A percentile compares a stretch with the other conserved stretches of the same genome.
Evolutionary conservation across 805 yeast genomes (phyloP).

Genomic region (Zygosaccharomyces bisporus): DNA sequence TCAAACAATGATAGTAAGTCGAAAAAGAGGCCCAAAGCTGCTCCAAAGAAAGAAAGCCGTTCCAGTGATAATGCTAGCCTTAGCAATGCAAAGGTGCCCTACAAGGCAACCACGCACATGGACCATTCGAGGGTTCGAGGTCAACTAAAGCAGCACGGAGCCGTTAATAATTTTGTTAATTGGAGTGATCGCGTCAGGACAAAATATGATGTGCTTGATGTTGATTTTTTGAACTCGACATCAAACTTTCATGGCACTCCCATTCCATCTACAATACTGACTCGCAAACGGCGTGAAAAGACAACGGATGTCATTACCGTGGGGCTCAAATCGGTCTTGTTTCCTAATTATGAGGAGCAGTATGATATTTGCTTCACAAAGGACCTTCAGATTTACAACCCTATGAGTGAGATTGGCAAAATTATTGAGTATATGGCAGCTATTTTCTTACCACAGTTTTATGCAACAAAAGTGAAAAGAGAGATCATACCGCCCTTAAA

Average conservation of each 20-base stretch:
- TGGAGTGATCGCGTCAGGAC: conserved; percentile 15
- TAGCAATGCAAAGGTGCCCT: not conserved
- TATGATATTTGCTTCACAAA: conserved; percentile 25
- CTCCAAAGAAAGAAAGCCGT: not conserved
- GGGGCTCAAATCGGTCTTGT: conserved; percentile 23
- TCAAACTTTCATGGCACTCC: conserved; percentile 9
- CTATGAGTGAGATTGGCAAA: conserved; percentile 36
- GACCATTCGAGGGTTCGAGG: conserved; percentile 3
- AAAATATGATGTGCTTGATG: conserved; percentile 21
- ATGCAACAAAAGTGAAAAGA: conserved; percentile 9
- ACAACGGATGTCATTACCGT: conserved; percentile 11
- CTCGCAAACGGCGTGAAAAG: conserved; percentile 12
- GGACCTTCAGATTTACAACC: conserved; percentile 23
- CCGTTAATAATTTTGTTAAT: conserved; percentile 14
- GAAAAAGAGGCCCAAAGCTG: not conserved
- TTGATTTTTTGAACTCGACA: conserved; percentile 11
- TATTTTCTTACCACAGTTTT: conserved; percentile 25
- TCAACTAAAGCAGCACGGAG: conserved; percentile 2
- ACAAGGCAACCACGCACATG: not conserved
- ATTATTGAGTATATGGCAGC: conserved; percentile 27
- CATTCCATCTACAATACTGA: conserved; percentile 16
- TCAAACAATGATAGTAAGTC: not conserved
- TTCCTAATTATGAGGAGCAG: conserved; percentile 24
- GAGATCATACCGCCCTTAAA: conserved; percentile 23
- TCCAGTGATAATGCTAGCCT: not conserved